These are phyloP conservation scores for Sclerotinia minor DNA, from an alignment of 2,329 filamentous ascomycete genomes.

Conservation along the genomic window DNA sequence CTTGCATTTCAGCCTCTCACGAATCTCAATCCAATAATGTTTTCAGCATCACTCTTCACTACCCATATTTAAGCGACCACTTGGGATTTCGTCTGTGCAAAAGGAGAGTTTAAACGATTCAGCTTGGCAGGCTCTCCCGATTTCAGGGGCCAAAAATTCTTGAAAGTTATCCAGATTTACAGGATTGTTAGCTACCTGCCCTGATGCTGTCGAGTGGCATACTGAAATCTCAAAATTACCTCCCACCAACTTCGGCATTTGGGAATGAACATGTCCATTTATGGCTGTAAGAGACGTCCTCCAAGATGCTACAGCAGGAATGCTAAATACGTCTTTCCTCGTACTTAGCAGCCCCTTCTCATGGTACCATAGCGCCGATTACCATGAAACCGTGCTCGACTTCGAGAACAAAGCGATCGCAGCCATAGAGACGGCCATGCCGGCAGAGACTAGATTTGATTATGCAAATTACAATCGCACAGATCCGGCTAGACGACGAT, in stretches of 20 bases:
- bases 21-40: not conserved
- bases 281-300: constrained; percentile 3
- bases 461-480: constrained; percentile 1
- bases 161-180: not conserved
- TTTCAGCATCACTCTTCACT: not conserved
- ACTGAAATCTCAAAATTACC: not conserved
- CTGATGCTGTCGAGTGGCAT: constrained; percentile 14
- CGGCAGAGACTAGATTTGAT: not conserved
- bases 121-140: not conserved
- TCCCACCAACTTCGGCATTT: constrained; percentile 3
- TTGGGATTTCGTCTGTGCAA: constrained; percentile 9
- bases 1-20: not conserved
- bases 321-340: not conserved
- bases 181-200: not conserved
- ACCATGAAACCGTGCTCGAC: not conserved
- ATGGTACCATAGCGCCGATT: not conserved
- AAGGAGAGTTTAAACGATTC: not conserved
- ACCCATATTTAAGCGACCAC: constrained; percentile 1
- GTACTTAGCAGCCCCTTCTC: not conserved
- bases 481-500: not conserved
- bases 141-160: not conserved
- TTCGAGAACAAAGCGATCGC: constrained; percentile 7
- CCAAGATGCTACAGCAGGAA: not conserved
- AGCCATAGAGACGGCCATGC: not conserved
- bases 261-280: constrained; percentile 1